phyloP scores from a whole-genome alignment of 192 early-diverging fungal species.

The Backusella circina region DNA sequence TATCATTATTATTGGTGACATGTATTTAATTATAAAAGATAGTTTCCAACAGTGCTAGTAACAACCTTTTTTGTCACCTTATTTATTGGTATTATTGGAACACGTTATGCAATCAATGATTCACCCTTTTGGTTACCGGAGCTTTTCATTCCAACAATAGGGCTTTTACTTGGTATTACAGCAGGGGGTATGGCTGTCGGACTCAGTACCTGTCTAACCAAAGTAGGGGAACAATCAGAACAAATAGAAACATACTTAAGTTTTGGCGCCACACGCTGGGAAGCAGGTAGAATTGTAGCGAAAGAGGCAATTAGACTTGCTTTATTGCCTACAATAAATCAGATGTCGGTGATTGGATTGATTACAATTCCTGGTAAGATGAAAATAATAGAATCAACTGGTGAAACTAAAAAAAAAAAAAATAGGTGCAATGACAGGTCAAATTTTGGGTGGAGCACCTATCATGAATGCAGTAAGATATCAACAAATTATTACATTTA shows the following conservation, averaged over 20 bases:
- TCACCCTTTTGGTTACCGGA: slow-evolving; percentile 64
- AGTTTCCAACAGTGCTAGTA: slow-evolving; percentile 43
- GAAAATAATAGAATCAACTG: background rate
- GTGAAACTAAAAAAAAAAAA: background rate
- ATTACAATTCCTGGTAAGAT: slow-evolving; percentile 40
- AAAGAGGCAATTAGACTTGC: slow-evolving; percentile 68
- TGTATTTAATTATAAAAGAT: background rate
- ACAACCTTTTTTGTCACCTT: slow-evolving; percentile 47
- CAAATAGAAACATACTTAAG: slow-evolving; percentile 46
- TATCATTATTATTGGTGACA: background rate
- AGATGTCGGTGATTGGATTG: slow-evolving; percentile 79
- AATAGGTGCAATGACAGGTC: slow-evolving; percentile 67
- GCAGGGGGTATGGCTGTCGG: slow-evolving; percentile 70
- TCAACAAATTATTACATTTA: slow-evolving; percentile 83
- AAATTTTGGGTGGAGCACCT: slow-evolving; percentile 76
- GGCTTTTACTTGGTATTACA: slow-evolving; percentile 80
- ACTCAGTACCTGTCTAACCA: slow-evolving; percentile 50
- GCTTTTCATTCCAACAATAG: slow-evolving; percentile 81
- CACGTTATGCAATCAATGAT: slow-evolving; percentile 68
- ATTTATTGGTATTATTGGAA: slow-evolving; percentile 57
- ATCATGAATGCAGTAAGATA: slow-evolving; percentile 75
- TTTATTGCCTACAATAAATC: slow-evolving; percentile 75
- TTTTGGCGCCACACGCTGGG: slow-evolving; percentile 81
- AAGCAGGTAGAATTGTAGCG: slow-evolving; percentile 67
- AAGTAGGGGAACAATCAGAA: slow-evolving; percentile 35